A percentile compares a stretch with the other conserved stretches of the same genome.
Evolutionary conservation across 2,329 filamentous ascomycete species (phyloP).

Genomic region (Colletotrichum karsti): DNA sequence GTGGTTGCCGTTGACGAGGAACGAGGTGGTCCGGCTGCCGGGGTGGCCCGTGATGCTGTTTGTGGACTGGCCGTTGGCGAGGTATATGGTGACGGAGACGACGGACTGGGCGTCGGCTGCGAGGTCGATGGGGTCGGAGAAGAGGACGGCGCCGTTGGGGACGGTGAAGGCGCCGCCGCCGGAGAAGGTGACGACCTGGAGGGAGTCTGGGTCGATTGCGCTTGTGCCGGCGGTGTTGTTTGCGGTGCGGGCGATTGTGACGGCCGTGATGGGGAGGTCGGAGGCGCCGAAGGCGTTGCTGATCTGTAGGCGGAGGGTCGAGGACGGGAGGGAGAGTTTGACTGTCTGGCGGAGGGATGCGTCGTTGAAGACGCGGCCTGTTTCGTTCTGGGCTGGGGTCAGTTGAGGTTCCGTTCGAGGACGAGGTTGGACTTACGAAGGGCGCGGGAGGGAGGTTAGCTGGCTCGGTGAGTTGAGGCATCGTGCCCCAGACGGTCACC

Average conservation of each 20-base stretch:
- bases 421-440: slow-evolving; percentile 51
- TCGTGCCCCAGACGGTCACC: slow-evolving; percentile 69
- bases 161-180: slow-evolving; percentile 57
- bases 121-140: slow-evolving; percentile 67
- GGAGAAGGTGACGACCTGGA: slow-evolving; percentile 63
- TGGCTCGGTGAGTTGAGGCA: slow-evolving; percentile 70
- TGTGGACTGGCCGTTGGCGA: slow-evolving; percentile 61
- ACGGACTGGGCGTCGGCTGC: slow-evolving; percentile 55
- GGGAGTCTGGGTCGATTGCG: slow-evolving; percentile 54
- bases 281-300: slow-evolving; percentile 69
- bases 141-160: slow-evolving; percentile 62
- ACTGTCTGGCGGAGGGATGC: slow-evolving; percentile 70
- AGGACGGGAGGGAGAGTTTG: slow-evolving; percentile 60
- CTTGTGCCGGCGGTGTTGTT: slow-evolving; percentile 60
- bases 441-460: slow-evolving; percentile 64
- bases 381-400: slow-evolving; percentile 55
- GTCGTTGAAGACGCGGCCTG: slow-evolving; percentile 61
- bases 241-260: slow-evolving; percentile 61
- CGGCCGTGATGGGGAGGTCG: slow-evolving; percentile 64
- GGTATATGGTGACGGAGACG: slow-evolving; percentile 66
- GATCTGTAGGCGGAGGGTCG: slow-evolving; percentile 65
- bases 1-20: slow-evolving; percentile 61
- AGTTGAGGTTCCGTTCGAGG: neutral
- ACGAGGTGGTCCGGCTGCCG: slow-evolving; percentile 66
- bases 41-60: slow-evolving; percentile 68